phyloP scores from a whole-genome alignment of 2,329 filamentous ascomycete species.

The Coniochaeta ligniaria region DNA sequence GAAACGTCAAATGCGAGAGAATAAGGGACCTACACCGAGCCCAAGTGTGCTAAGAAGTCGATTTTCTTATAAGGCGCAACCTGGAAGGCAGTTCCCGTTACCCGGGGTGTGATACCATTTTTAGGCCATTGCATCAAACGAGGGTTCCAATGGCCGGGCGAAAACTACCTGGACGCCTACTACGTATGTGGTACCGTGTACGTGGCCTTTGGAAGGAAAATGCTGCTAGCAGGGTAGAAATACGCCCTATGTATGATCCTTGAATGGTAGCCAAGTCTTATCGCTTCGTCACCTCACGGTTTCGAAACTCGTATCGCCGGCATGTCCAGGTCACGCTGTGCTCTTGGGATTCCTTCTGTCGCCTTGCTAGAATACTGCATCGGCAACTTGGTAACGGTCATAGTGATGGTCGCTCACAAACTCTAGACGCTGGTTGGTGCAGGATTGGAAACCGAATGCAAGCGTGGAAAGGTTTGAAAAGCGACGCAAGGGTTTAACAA shows the following conservation, averaged over 20 bases:
- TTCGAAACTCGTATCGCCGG: neutral
- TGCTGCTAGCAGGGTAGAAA: neutral
- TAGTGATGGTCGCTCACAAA: no score
- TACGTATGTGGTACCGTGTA: no score
- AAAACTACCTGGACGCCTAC: no score
- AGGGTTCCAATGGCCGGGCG: neutral
- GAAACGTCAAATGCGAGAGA: neutral
- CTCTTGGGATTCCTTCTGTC: neutral
- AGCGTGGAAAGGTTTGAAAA: neutral
- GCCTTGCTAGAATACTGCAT: no score
- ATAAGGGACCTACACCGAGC: no score
- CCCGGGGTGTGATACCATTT: neutral
- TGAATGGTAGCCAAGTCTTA: neutral
- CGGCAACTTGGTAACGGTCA: neutral
- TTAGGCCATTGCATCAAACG: neutral
- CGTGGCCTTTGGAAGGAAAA: neutral
- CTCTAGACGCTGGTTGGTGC: no score
- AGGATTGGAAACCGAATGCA: neutral
- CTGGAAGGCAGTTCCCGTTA: neutral
- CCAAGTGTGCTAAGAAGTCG: neutral
- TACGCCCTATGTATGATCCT: neutral
- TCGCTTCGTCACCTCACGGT: neutral
- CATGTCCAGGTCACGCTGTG: neutral
- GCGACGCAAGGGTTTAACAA: neutral
- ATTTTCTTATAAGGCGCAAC: neutral